A percentile compares a stretch with the other conserved stretches of the same genome.
Conservation (phyloP, 202 grass and related monocot species). For the Panicum virgatum region DNA sequence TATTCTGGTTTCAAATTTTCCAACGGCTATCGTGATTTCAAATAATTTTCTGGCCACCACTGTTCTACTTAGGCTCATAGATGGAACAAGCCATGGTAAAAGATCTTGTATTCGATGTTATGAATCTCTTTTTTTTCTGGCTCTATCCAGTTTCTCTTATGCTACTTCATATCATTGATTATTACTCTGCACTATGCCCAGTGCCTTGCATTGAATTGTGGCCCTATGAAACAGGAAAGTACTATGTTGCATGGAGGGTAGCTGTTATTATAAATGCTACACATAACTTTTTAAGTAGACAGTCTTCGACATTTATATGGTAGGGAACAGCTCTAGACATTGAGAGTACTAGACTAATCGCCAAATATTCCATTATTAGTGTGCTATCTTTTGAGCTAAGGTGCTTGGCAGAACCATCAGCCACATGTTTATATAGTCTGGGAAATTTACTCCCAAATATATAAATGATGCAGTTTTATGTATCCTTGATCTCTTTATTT, state of each 20-base stretch:
- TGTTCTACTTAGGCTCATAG: not conserved
- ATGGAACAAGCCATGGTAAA: not conserved
- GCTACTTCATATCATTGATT: not conserved
- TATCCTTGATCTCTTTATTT: slow-evolving; percentile 14
- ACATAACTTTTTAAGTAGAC: not conserved
- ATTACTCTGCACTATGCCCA: not conserved
- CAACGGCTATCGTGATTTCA: not conserved
- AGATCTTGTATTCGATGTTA: not conserved
- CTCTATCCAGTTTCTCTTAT: not conserved
- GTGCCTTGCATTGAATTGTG: not conserved
- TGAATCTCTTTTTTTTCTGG: not conserved
- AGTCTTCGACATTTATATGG: not conserved
- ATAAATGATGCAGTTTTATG: not conserved
- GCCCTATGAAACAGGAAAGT: not conserved
- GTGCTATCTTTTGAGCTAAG: not conserved
- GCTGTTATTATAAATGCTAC: too few relatives aligned
- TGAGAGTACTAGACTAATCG: not conserved
- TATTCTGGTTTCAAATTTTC: not conserved
- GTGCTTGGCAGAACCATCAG: not conserved
- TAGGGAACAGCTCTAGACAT: slow-evolving; percentile 8
- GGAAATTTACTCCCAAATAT: not conserved
- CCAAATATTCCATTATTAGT: not conserved
- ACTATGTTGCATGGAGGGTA: not conserved
- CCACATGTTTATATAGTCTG: not conserved
- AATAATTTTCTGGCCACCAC: not conserved